phyloP scores from a whole-genome alignment of 768 basidiomycete genomes.

The Boletus sp. region DNA sequence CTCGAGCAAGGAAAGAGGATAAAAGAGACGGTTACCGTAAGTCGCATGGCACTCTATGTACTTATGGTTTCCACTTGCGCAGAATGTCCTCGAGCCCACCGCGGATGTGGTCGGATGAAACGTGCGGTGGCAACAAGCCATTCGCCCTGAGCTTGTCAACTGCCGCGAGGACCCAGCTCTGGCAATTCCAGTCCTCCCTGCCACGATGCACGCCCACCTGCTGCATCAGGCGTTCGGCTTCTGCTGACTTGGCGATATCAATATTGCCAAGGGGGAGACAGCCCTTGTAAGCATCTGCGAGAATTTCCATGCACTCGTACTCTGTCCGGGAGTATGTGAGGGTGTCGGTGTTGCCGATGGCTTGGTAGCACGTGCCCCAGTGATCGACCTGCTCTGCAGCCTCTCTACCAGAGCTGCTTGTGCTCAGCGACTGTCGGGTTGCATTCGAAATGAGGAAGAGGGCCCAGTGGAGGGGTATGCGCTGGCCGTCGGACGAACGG shows the following conservation, averaged over 20 bases:
- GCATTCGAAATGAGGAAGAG: conserved; percentile 29
- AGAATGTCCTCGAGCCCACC: conserved; percentile 24
- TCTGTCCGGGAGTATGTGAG: conserved; percentile 25
- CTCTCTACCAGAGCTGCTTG: conserved; percentile 22
- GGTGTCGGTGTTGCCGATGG: conserved; percentile 29
- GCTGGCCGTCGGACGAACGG: conserved; percentile 17
- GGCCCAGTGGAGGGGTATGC: conserved; percentile 29
- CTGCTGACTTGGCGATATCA: conserved; percentile 6
- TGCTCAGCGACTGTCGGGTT: conserved; percentile 15
- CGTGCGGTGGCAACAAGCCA: conserved; percentile 13
- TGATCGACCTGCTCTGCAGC: conserved; percentile 25
- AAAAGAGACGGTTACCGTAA: background rate
- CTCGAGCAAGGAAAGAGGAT: background rate
- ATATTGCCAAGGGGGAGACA: conserved; percentile 27
- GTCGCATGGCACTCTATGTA: background rate
- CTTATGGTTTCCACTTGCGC: conserved; percentile 21
- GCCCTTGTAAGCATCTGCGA: conserved; percentile 27
- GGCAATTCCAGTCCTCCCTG: conserved; percentile 32
- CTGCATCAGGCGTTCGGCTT: conserved; percentile 20
- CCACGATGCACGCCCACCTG: conserved; percentile 25
- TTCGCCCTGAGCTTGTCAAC: conserved; percentile 23
- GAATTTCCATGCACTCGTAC: conserved; percentile 31
- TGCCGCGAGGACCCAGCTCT: conserved; percentile 28
- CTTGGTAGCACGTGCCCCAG: conserved; percentile 31
- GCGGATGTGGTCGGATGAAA: conserved; percentile 20